phyloP scores from a whole-genome alignment of 495 filamentous ascomycete species.

The Talaromyces stipitatus region DNA sequence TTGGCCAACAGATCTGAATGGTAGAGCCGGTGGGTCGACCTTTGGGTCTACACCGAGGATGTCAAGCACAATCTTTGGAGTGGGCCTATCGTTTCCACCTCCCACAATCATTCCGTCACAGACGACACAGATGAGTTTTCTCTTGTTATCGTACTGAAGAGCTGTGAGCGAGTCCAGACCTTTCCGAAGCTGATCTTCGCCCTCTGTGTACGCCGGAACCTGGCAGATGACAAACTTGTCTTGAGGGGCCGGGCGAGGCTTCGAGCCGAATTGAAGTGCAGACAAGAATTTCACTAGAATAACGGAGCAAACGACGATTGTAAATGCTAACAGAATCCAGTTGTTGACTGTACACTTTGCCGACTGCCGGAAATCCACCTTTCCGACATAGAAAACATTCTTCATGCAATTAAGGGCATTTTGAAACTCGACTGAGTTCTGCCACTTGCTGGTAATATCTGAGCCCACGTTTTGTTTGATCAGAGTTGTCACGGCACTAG shows the following conservation, averaged over 20 bases:
- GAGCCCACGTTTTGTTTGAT: slow-evolving; percentile 67
- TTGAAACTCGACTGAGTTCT: slow-evolving; percentile 37
- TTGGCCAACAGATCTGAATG: slow-evolving; percentile 84
- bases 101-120: slow-evolving; percentile 97
- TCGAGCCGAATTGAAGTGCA: slow-evolving; percentile 88
- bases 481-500: slow-evolving; percentile 50
- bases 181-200: slow-evolving; percentile 86
- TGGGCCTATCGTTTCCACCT: slow-evolving; percentile 91
- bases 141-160: slow-evolving; percentile 94
- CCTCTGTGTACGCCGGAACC: slow-evolving; percentile 96
- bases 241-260: slow-evolving; percentile 80
- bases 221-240: slow-evolving; percentile 99
- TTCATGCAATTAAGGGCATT: slow-evolving; percentile 72
- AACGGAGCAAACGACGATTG: slow-evolving; percentile 70
- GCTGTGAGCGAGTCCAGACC: slow-evolving; percentile 91
- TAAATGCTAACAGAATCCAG: slow-evolving; percentile 82
- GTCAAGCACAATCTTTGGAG: slow-evolving; percentile 93
- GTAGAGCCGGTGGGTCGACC: slow-evolving; percentile 86
- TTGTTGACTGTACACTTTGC: slow-evolving; percentile 82
- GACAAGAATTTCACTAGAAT: slow-evolving; percentile 87
- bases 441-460: slow-evolving; percentile 65
- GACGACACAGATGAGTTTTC: slow-evolving; percentile 87
- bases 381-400: slow-evolving; percentile 75
- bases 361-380: slow-evolving; percentile 72
- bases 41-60: slow-evolving; percentile 97